These are phyloP conservation scores for Heliamphora pulchella DNA, from an alignment of 179 eudicot species.

Conservation along the genomic window DNA sequence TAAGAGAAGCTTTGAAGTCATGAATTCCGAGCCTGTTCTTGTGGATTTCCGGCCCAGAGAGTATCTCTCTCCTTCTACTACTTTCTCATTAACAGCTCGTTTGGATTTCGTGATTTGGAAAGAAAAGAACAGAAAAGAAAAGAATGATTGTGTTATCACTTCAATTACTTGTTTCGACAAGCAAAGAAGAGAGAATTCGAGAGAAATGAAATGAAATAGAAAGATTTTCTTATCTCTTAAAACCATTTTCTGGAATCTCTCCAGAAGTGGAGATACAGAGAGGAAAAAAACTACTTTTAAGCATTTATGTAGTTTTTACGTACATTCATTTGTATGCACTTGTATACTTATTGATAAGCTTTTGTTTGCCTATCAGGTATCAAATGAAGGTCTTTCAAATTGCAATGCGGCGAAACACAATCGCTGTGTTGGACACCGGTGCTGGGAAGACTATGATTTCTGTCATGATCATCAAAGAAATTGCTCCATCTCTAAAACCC, in stretches of 20 bases:
- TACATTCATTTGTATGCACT: background rate
- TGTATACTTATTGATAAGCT: background rate
- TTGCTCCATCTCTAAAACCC: conserved; percentile 25
- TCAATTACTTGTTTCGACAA: no score
- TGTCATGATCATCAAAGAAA: conserved; percentile 40
- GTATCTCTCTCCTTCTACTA: conserved; percentile 15
- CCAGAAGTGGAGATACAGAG: no score
- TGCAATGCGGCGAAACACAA: conserved; percentile 41
- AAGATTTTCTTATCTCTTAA: no score
- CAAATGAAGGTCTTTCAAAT: conserved; percentile 36
- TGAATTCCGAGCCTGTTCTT: conserved; percentile 3
- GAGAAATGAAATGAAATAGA: no score
- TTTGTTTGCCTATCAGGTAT: conserved; percentile 24
- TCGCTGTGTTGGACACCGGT: conserved; percentile 42
- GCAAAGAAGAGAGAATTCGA: no score
- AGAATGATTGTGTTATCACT: no score
- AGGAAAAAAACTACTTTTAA: no score
- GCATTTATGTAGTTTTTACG: background rate
- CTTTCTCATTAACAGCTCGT: no score
- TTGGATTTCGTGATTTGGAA: no score
- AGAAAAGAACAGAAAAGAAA: no score
- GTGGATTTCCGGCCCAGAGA: conserved; percentile 21
- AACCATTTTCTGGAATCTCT: no score
- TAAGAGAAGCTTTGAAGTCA: conserved; percentile 13
- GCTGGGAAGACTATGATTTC: conserved; percentile 45